Conservation (phyloP, 169 alveolate species). For the Cryptosporidium xiaoi region DNA sequence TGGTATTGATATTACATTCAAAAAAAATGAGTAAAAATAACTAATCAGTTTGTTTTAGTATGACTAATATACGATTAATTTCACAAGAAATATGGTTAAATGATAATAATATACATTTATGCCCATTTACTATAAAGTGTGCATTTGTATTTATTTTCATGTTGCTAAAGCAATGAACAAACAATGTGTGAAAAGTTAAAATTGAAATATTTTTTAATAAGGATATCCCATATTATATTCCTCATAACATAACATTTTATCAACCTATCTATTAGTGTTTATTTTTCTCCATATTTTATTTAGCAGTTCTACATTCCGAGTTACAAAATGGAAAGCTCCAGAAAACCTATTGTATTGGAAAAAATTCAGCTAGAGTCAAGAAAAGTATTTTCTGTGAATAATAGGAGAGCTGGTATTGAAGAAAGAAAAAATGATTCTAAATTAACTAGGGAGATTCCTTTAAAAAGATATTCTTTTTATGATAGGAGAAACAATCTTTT, state of each 20-base stretch:
- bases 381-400: slow-evolving; percentile 38
- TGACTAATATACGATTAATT: not conserved
- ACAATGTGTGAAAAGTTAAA: too few species aligned
- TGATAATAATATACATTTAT: not conserved
- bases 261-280: slow-evolving; percentile 1
- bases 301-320: not conserved
- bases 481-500: slow-evolving; percentile 24
- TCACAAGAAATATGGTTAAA: not conserved
- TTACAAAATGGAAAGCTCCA: not conserved
- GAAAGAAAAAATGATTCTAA: slow-evolving; percentile 39
- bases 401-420: slow-evolving; percentile 34
- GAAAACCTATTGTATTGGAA: slow-evolving; percentile 48
- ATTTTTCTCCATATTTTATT: not conserved
- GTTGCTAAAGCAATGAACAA: too few species aligned
- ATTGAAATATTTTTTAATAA: too few species aligned
- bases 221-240: too few species aligned
- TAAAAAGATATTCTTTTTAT: slow-evolving; percentile 42
- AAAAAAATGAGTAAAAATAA: slow-evolving; percentile 10
- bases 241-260: not conserved
- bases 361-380: slow-evolving; percentile 63
- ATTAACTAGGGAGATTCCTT: not conserved
- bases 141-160: too few species aligned
- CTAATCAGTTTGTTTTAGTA: not conserved
- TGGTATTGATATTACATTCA: slow-evolving; percentile 53
- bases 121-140: not conserved